Evolutionary conservation across 2,329 filamentous ascomycete species (phyloP).

Genomic region (Claviceps digitariae): DNA sequence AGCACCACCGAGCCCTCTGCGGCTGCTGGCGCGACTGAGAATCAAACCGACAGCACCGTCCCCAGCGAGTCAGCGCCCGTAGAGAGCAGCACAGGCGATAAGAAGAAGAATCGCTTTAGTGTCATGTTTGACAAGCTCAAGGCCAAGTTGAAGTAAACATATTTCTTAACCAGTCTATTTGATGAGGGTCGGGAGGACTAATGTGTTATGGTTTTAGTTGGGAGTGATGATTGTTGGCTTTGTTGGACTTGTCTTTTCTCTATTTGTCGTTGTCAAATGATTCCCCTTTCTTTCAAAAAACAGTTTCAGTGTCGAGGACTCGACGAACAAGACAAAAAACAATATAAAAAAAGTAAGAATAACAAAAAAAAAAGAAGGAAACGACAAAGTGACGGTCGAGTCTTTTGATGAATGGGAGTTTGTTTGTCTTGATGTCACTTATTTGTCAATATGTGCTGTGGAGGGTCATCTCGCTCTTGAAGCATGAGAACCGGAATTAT

Average conservation of each 20-base stretch:
- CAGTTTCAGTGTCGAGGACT: neutral
- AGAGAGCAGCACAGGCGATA: conserved; percentile 34
- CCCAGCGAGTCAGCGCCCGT: conserved; percentile 9
- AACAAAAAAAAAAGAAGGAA: neutral
- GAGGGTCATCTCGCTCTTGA: too few relatives aligned
- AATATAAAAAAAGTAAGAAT: too few relatives aligned
- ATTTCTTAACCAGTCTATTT: neutral
- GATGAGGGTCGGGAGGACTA: conserved; percentile 6
- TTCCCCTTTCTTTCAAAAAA: conserved; percentile 20
- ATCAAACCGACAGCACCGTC: neutral
- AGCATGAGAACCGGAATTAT: too few relatives aligned
- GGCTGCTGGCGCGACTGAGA: neutral
- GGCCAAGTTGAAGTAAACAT: conserved; percentile 26
- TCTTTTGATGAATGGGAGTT: too few relatives aligned
- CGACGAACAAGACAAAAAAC: too few relatives aligned
- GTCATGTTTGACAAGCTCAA: conserved; percentile 46
- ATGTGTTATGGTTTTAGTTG: conserved; percentile 10
- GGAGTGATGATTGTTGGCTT: conserved; percentile 17
- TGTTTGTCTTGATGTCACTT: too few relatives aligned
- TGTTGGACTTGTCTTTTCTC: conserved; percentile 20
- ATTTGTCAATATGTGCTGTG: too few relatives aligned
- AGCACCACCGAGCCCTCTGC: conserved; percentile 8
- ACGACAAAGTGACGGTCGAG: neutral
- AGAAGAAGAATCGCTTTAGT: conserved; percentile 54
- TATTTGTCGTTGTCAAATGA: conserved; percentile 21